Percentiles rank a stretch among this genome's conserved stretches.
phyloP scores from a whole-genome alignment of 495 filamentous ascomycete genomes.

The Penicillium taxi region DNA sequence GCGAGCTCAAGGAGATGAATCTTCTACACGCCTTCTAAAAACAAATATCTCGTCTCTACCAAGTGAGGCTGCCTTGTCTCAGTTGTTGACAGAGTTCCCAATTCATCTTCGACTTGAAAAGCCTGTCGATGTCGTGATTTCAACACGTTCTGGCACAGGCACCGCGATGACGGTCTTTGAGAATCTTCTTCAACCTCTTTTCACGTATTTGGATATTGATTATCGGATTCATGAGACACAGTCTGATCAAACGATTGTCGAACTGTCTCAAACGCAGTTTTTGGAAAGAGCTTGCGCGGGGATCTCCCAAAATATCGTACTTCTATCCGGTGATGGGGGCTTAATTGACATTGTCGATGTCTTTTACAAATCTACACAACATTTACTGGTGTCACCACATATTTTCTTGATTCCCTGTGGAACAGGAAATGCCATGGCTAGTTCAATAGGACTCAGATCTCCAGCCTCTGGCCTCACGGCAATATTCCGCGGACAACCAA shows the following conservation, averaged over 20 bases:
- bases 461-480: slow-evolving; percentile 22
- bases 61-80: slow-evolving; percentile 11
- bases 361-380: slow-evolving; percentile 30
- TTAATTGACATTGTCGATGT: slow-evolving; percentile 69
- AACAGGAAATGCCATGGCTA: slow-evolving; percentile 83
- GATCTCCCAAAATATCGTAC: slow-evolving; percentile 51
- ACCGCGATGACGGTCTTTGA: slow-evolving; percentile 50
- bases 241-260: slow-evolving; percentile 48
- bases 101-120: slow-evolving; percentile 15
- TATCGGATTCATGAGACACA: slow-evolving; percentile 50
- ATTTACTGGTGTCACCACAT: slow-evolving; percentile 31
- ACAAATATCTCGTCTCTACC: slow-evolving; percentile 13
- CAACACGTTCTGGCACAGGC: slow-evolving; percentile 62
- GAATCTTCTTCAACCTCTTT: slow-evolving; percentile 48
- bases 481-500: slow-evolving; percentile 45
- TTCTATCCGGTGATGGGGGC: slow-evolving; percentile 83
- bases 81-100: slow-evolving; percentile 16
- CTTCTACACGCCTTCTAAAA: slow-evolving; percentile 6
- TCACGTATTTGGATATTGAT: slow-evolving; percentile 38
- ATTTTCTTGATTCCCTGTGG: slow-evolving; percentile 68
- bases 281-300: slow-evolving; percentile 41
- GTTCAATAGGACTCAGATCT: slow-evolving; percentile 46
- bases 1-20: slow-evolving; percentile 1
- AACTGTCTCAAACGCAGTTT: slow-evolving; percentile 48
- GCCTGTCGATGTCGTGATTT: slow-evolving; percentile 60